Percentiles rank a stretch among this genome's conserved stretches.
phyloP scores from a whole-genome alignment of 331 rosid species.

The Malus hybrid region DNA sequence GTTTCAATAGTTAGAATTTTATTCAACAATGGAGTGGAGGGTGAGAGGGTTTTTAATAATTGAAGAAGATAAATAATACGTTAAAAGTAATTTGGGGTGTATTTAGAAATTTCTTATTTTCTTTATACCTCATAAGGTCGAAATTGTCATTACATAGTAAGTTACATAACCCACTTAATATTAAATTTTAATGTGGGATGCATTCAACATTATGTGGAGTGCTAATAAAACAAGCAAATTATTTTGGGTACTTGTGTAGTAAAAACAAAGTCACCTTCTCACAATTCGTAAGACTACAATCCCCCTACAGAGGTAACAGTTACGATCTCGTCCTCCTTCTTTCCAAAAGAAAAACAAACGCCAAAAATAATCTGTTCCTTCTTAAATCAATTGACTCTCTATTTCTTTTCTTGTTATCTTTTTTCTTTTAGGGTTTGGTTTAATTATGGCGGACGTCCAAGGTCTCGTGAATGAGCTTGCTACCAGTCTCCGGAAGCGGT shows the following conservation, averaged over 20 bases:
- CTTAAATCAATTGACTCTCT: background rate
- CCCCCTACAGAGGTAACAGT: background rate
- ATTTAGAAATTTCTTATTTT: too few species aligned
- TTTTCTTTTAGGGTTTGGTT: background rate
- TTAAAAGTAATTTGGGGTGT: too few species aligned
- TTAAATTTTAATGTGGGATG: too few species aligned
- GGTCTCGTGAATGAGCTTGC: background rate
- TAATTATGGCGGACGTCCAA: conserved; percentile 3
- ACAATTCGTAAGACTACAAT: background rate
- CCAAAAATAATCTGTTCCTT: background rate
- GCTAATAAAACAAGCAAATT: too few species aligned
- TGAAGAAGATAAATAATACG: too few species aligned
- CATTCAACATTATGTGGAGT: too few species aligned
- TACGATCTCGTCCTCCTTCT: background rate
- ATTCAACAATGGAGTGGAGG: too few species aligned
- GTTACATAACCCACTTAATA: too few species aligned
- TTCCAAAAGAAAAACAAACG: background rate
- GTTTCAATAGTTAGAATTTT: too few species aligned
- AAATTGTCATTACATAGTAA: too few species aligned
- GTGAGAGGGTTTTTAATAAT: too few species aligned
- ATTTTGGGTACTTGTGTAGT: background rate
- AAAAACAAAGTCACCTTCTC: background rate
- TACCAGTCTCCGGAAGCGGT: conserved; percentile 4
- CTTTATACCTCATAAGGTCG: too few species aligned
- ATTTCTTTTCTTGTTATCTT: background rate